These are phyloP conservation scores for Pilaira anomala DNA, from an alignment of 192 early-diverging fungal genomes.

Conservation along the genomic window DNA sequence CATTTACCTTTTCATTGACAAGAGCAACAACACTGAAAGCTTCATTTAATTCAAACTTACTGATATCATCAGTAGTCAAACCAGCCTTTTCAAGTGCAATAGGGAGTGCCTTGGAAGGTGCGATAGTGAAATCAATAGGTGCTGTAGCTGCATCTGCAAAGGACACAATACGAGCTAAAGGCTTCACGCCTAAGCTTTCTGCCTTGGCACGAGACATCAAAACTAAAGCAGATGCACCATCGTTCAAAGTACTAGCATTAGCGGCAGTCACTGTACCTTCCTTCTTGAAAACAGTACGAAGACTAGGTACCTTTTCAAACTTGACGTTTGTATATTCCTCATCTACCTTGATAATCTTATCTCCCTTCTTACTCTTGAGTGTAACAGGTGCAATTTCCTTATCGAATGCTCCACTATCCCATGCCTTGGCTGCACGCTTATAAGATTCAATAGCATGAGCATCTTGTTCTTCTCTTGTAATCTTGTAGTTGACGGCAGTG, in stretches of 20 bases:
- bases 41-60: conserved; percentile 95
- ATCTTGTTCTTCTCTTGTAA: conserved; percentile 89
- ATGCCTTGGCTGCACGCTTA: conserved; percentile 84
- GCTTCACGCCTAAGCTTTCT: conserved; percentile 72
- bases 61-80: conserved; percentile 78
- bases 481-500: conserved; percentile 82
- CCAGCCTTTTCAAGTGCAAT: conserved; percentile 88
- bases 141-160: conserved; percentile 88
- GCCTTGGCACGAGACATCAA: conserved; percentile 78
- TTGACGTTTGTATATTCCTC: conserved; percentile 95
- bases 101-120: conserved; percentile 88
- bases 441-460: conserved; percentile 84
- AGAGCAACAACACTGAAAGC: conserved; percentile 91
- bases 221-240: conserved; percentile 91
- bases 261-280: conserved; percentile 93
- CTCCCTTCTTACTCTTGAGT: conserved; percentile 81
- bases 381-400: conserved; percentile 83
- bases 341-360: conserved; percentile 73
- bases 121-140: conserved; percentile 94
- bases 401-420: conserved; percentile 78
- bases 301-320: conserved; percentile 79
- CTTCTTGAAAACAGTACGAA: conserved; percentile 85
- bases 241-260: conserved; percentile 93
- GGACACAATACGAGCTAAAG: conserved; percentile 82
- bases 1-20: conserved; percentile 81